Evolutionary conservation across 805 yeast genomes (phyloP), one percentile per base, ranked within the genome.

Genomic region (Martiniozyma abietophila): DNA sequence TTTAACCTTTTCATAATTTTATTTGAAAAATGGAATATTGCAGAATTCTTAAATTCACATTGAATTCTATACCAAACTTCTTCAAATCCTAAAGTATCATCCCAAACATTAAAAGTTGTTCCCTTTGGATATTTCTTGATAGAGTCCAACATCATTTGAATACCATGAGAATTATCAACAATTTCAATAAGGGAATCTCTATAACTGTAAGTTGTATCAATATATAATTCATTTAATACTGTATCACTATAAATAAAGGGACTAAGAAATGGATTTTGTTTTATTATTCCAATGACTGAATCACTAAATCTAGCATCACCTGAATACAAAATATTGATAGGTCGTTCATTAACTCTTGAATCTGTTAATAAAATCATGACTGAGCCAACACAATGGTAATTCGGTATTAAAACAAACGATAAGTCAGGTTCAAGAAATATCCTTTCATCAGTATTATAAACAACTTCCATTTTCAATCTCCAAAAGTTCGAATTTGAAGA

Each of bases 201-300:
- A 27, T 40, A 45, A 2, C 42, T 37, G 36, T 43, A 48, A 2
- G 47, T 46, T 4, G 50, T 44, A 27, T 47, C 51, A 18, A 47
- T 18, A 25, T 46, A 47, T 6, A 47, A 24, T 5, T 34, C 29
- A 21, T 39, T 32, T 3, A 47, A 12, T 17, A 14, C 15, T n/a
- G 20, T 26, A 3, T 30, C 14, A 5, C 40, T 40, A 17, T 27
- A 35, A 3, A 36, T 27, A 18, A 21, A 44, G 5, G 41, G 35
- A 4, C 28, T 12, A 6, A 46, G 18, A 9, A 17, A 16, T 4
- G 23, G 22, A 21, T 36, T 35, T 16, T 23, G 23, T 22, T 35
- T 31, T 8, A 48, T 11, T 1, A 31, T 26, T 9, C 19, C 19
- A 4, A 41, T 22, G 6, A 44, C 34, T 2, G 33, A 16, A 14